These are phyloP conservation scores for Grigorovia jiainica DNA, from an alignment of 805 yeast genomes.

Conservation along the genomic window DNA sequence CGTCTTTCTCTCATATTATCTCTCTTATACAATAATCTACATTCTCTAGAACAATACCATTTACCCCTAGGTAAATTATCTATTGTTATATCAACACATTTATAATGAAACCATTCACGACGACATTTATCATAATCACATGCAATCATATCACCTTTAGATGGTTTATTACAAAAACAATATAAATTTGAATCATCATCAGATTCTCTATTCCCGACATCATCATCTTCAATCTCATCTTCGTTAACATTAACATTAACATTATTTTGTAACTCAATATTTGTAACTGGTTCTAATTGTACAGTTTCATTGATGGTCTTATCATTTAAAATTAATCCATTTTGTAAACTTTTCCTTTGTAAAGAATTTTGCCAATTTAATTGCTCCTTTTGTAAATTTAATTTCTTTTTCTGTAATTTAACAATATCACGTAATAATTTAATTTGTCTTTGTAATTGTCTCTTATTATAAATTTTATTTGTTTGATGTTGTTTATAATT, in stretches of 20 bases:
- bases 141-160: conserved; percentile 77
- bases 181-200: conserved; percentile 16
- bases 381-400: background rate
- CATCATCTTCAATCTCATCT: background rate
- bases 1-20: background rate
- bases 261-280: no score
- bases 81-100: conserved; percentile 53
- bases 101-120: conserved; percentile 73
- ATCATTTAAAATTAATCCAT: background rate
- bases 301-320: no score
- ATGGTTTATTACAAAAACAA: conserved; percentile 39
- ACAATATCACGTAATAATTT: background rate
- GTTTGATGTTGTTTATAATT: background rate
- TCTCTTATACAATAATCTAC: conserved; percentile 5
- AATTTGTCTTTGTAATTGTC: background rate
- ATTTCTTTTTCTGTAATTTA: background rate
- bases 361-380: background rate
- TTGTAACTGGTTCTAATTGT: no score
- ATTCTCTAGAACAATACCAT: conserved; percentile 61
- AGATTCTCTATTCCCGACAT: background rate
- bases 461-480: background rate
- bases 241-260: no score
- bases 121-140: conserved; percentile 75
- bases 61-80: conserved; percentile 48
- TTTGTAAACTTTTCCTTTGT: background rate